phyloP scores from a whole-genome alignment of 257 asterid species.

The Solanum pennellii region DNA sequence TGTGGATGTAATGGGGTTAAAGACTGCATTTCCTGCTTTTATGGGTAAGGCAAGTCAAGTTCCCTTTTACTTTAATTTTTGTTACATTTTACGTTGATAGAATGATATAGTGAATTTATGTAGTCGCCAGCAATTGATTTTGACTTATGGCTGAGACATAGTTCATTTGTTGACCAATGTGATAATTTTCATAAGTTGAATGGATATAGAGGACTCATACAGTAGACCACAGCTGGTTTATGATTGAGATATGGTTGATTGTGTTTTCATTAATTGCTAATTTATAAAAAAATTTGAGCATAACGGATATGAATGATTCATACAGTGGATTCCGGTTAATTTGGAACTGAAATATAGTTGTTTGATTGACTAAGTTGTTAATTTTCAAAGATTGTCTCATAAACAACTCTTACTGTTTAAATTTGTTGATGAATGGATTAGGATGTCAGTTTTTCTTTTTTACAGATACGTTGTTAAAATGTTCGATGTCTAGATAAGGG shows the following conservation, averaged over 20 bases:
- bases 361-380: background rate
- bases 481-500: background rate
- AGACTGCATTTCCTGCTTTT: constrained; percentile 98
- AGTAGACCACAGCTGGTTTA: background rate
- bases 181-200: background rate
- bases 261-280: background rate
- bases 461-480: background rate
- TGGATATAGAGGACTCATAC: background rate
- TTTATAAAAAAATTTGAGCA: background rate
- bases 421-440: background rate
- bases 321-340: background rate
- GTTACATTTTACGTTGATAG: background rate
- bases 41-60: constrained; percentile 99
- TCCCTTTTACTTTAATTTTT: constrained; percentile 14
- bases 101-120: background rate
- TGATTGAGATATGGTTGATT: background rate
- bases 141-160: background rate
- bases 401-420: background rate
- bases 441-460: background rate
- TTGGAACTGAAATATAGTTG: background rate
- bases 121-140: background rate
- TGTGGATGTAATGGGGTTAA: constrained; percentile 93
- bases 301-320: background rate
- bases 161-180: background rate
- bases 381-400: background rate